Evolutionary conservation across 1,284 basidiomycete species (phyloP), one percentile per base, ranked within the genome.

Genomic region (Chondrostereum purpureum): DNA sequence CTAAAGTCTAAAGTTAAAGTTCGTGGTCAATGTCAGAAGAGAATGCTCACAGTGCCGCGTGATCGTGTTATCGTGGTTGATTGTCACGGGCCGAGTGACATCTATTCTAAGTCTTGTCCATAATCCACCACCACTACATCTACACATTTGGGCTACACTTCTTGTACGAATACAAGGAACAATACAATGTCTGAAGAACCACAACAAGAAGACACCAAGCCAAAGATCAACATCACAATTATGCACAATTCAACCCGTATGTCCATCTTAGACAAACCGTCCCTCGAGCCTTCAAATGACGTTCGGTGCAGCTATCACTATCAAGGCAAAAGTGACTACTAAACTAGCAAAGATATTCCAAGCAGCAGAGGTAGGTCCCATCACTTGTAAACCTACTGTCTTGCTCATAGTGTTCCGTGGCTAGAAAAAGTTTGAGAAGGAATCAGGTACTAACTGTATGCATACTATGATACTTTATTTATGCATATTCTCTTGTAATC

Each of bases 301-400:
- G 23, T 42, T 12, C 20, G 13, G 38, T 33, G 33, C 54, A 83
- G 79, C 67, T 11, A 72, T 80, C n/a, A 79, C 77, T 4, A 72
- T 84, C 1, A 83, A 83, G 57, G 80, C 83, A 5, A 82, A 78
- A 51, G 50, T 70, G 1, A 75, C 73, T 16, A 83, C 76, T 65
- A 65, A 67, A n/a, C 80, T 85, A 54, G 60, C 64, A 39, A 84
- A 83, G 59, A 75, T 84, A 13, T 82, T 84, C 50, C 70, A 77
- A 13, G 80, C 79, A 13, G 74, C 79, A 2, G 78, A 80, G 68
- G 81, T 81, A 53, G 35, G 72, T 57, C n/a, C 27, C 1, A 19
- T 40, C 5, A 16, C 48, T 13, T 18, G 18, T 10, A 12, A 44
- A n/a, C 18, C 35, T n/a, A n/a, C n/a, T n/a, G 37, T 31, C 41